Evolutionary conservation across 768 basidiomycete species (phyloP).

Genomic region (Russula griseocarnosa): DNA sequence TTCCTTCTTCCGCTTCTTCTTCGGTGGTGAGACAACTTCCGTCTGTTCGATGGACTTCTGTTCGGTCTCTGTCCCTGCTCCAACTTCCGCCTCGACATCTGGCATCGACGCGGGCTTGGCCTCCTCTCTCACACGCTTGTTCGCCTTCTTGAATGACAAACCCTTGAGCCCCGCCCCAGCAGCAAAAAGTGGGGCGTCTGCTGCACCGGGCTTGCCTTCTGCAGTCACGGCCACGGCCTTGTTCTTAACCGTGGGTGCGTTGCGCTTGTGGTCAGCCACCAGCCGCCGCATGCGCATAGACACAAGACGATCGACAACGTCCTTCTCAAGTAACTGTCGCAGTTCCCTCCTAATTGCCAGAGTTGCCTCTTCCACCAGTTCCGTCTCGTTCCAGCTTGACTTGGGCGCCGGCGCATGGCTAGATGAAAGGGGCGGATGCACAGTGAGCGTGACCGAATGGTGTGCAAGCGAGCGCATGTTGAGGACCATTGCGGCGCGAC

Average conservation of each 20-base stretch:
- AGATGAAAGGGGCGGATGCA: slow-evolving; percentile 43
- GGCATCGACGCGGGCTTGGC: slow-evolving; percentile 28
- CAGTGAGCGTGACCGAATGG: slow-evolving; percentile 54
- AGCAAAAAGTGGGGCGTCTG: slow-evolving; percentile 38
- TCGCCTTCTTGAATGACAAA: slow-evolving; percentile 45
- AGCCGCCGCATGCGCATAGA: slow-evolving; percentile 49
- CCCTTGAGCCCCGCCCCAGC: slow-evolving; percentile 45
- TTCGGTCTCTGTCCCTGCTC: slow-evolving; percentile 28
- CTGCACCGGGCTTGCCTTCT: slow-evolving; percentile 32
- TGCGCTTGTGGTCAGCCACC: slow-evolving; percentile 50
- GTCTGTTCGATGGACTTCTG: slow-evolving; percentile 36
- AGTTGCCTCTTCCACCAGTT: slow-evolving; percentile 53
- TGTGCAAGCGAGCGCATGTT: slow-evolving; percentile 52
- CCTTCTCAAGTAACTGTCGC: slow-evolving; percentile 52
- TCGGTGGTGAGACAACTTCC: slow-evolving; percentile 43
- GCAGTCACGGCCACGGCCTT: slow-evolving; percentile 24
- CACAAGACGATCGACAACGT: slow-evolving; percentile 60
- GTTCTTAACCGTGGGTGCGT: slow-evolving; percentile 33
- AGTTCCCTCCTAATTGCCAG: slow-evolving; percentile 57
- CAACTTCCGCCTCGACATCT: slow-evolving; percentile 36
- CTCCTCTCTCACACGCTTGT: slow-evolving; percentile 40
- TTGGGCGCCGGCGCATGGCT: slow-evolving; percentile 37
- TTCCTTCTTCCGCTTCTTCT: slow-evolving; percentile 58
- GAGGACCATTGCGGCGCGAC: slow-evolving; percentile 65
- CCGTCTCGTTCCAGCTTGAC: slow-evolving; percentile 49